Evolutionary conservation across 192 early-diverging fungal genomes (phyloP), one percentile per base, ranked within the genome.

Genomic region (Coemansia sp.): DNA sequence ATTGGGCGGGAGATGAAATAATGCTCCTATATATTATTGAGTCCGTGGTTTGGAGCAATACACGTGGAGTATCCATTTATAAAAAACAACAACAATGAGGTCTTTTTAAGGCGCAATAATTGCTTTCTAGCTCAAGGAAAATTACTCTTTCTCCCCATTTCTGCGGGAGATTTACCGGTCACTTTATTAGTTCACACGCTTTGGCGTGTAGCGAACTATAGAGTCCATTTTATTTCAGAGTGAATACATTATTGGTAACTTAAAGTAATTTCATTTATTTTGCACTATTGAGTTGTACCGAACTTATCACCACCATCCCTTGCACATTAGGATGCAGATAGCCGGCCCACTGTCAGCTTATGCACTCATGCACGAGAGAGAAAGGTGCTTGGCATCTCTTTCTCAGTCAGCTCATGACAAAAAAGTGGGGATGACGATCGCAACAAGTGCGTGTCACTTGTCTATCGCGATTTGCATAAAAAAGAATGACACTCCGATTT

Each of bases 401-500:
- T 60, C 57, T 36, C 57, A 60, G 27, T 33, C 57, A 60, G 53
- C 33, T n/a, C 31, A 33, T 31, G 53, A 5, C 31, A 33, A 57
- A 57, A n/a, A 29, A 10, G 46, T 6, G 16, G 46, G 47, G 47
- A 9, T 7, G 53, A 16, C 57, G 57, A 60, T 60, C 57, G 31
- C 57, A 2, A 16, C 55, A 60, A 34, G 57, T 33, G 27, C 27
- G 27, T 27, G 27, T 27, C 27, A 27, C 27, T 27, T 33, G 31
- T 31, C 57, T 60, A 60, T 60, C 57, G 18, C 38, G 57, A 60
- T 60, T 60, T 60, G 8, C 57, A n/a, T 33, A 53, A 31, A n/a
- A 24, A 31, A n/a, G 57, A 60, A 60, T 60, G 57, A n/a, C 57
- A 60, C 57, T 60, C 57, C 57, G 57, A 60, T 60, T 60, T 60